phyloP scores from a whole-genome alignment of 2,329 filamentous ascomycete genomes.

The Paecilomyces niveus region DNA sequence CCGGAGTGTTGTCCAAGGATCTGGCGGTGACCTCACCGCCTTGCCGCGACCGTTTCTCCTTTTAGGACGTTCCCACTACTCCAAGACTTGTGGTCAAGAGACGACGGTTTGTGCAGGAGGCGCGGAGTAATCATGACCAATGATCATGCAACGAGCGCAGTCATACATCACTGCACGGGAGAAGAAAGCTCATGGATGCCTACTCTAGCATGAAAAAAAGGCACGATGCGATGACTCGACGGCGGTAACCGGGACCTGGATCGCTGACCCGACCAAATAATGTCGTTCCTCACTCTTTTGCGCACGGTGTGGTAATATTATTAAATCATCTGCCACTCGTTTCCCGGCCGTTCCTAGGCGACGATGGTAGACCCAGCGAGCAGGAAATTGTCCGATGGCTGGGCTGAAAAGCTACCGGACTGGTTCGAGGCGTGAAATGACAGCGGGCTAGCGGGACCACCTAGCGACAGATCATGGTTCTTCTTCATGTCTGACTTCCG shows the following conservation, averaged over 20 bases:
- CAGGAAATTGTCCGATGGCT: neutral
- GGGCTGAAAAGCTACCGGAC: neutral
- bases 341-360: neutral
- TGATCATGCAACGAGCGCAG: neutral
- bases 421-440: neutral
- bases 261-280: neutral
- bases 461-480: slow-evolving; percentile 1
- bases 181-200: neutral
- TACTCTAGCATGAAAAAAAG: neutral
- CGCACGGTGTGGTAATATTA: neutral
- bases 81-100: neutral
- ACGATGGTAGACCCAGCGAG: neutral
- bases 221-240: neutral
- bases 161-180: neutral
- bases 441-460: neutral
- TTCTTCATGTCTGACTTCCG: neutral
- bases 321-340: neutral
- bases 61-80: neutral
- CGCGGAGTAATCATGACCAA: neutral
- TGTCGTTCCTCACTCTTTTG: neutral
- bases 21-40: slow-evolving; percentile 1
- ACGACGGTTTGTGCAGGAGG: neutral
- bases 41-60: neutral
- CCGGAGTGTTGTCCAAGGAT: neutral
- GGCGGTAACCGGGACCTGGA: neutral